Base-by-base conservation (phyloP, 371 early-diverging fungal genomes). In the Blastocladiella emersonii region DNA sequence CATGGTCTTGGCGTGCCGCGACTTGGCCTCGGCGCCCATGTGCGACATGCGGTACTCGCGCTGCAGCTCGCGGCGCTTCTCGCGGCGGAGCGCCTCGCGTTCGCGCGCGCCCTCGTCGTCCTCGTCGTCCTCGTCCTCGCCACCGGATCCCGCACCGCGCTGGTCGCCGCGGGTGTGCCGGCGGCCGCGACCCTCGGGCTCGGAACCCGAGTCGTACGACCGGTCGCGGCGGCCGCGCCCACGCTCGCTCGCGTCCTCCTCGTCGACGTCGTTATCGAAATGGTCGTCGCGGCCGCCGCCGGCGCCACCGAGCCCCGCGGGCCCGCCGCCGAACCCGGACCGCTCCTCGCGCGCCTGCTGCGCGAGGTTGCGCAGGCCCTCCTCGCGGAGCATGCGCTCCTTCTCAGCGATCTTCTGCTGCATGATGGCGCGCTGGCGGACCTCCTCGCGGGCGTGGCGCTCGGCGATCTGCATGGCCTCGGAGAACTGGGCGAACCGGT, bases 381-480 rank as follows among this genome's bases (percentile, higher is more conserved):
- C 92, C 65, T 98, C 98, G 71, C 93, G 90, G 25, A 86, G 88
- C 63, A 87, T 86, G 81, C 93, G 93, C 71, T 93, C 90, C 73
- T 93, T 93, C 56, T 85, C 90, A 6, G 92, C 93, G n/a, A 98
- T 72, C 65, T 87, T 90, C 51, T 90, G 82, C 70, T 91, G 87
- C 87, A 95, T 88, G 64, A 89, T 74, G 27, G 86, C 86, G 51
- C 97, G 82, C 66, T 90, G 85, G 65, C 86, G 75, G 12, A 97
- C 93, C 75, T 97, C 97, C 41, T 91, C 92, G 55, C 96, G 84
- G 30, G 93, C 92, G 68, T 94, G 92, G 32, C 92, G 82, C 67
- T 95, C 93, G 17, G 98, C 97, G 57, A 93, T 85, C 45, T 83
- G 87, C 30, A 98, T 74, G 0, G 98, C 93, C 72, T 98, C 98